A percentile compares a stretch with the other conserved stretches of the same genome.
Evolutionary conservation across 2,329 filamentous ascomycete species (phyloP).

Genomic region (Colletotrichum gigasporum): DNA sequence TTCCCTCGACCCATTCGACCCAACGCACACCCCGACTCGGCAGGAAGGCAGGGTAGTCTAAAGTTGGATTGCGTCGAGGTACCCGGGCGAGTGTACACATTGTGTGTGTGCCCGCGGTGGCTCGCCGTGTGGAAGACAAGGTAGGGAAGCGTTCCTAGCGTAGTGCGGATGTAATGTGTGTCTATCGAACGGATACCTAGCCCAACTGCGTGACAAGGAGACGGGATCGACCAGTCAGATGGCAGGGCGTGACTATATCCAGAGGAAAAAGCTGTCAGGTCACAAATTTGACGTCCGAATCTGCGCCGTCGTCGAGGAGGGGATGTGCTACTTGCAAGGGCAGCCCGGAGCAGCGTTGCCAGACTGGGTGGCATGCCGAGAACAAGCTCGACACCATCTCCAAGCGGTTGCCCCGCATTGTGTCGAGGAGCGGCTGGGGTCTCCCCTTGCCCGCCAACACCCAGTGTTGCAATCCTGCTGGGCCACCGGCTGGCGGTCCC

Average conservation of each 20-base stretch:
- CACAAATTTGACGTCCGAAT: slow-evolving; percentile 8
- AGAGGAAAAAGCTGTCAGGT: slow-evolving; percentile 20
- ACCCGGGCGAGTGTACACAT: not conserved
- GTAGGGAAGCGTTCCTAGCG: no score
- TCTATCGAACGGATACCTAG: slow-evolving; percentile 6
- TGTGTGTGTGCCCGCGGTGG: slow-evolving; percentile 1
- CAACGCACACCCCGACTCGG: slow-evolving; percentile 6
- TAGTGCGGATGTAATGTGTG: not conserved
- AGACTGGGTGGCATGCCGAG: slow-evolving; percentile 30
- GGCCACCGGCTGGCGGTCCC: slow-evolving; percentile 15
- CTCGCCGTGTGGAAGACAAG: no score
- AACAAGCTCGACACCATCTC: slow-evolving; percentile 33
- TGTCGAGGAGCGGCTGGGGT: slow-evolving; percentile 25
- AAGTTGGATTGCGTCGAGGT: slow-evolving; percentile 1
- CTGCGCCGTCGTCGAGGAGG: not conserved
- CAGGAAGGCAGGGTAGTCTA: slow-evolving; percentile 20
- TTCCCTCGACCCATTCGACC: slow-evolving; percentile 14
- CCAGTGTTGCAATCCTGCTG: slow-evolving; percentile 25
- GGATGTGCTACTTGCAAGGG: slow-evolving; percentile 25
- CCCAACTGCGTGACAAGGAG: slow-evolving; percentile 1
- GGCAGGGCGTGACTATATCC: slow-evolving; percentile 4
- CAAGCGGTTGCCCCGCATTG: slow-evolving; percentile 31
- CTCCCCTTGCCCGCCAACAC: slow-evolving; percentile 17
- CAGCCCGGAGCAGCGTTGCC: slow-evolving; percentile 29
- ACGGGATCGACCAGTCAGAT: slow-evolving; percentile 27